Evolutionary conservation across 345 rosid genomes (phyloP), one percentile per base, ranked within the genome.

Genomic region (Eucalyptus marginata): DNA sequence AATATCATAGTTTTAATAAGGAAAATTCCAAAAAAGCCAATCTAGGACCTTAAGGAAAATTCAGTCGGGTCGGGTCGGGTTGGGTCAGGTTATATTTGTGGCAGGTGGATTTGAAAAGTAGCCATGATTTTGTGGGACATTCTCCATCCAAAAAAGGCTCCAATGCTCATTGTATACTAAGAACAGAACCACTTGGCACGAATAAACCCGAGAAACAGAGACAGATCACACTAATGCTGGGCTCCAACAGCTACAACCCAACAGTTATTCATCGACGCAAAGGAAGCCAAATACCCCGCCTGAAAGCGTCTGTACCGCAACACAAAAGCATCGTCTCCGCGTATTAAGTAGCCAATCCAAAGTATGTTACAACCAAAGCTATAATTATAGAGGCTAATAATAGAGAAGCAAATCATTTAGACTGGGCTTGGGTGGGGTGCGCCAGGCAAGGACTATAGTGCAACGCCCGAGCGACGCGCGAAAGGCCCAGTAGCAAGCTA

Each of bases 401-500:
- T 24, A 56, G 6, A 56, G 29, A 24, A 24, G 13, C 5, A 12
- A 27, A 27, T 25, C 31, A 4, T 13, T 64, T 64, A 4, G 1
- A 64, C 76, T 64, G 40, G 81, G 25, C 81, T 71, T 71, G 44
- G 44, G 44, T 17, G 81, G 81, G 81, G 46, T 33, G 81, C 44
- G 46, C 46, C 46, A 33, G 25, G 46, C 44, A 33, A 33, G 25
- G 81, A 12, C 81, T 33, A 0, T 8, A 71, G 25, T 71, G 81
- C 20, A 17, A 71, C 44, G 81, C 25, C 81, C 44, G 44, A 33
- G 81, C 25, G 46, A 71, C 81, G 25, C 46, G 13, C 2, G 8
- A 71, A 7, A 86, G 29, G 46, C 87, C 87, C 87, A 52, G 4
- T 33, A 51, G 87, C 87, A 52, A 86, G 87, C 87, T 86, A 86